A percentile compares a stretch with the other conserved stretches of the same genome.
phyloP scores from a whole-genome alignment of 257 asterid species.

The Solanum pinnatisectum region DNA sequence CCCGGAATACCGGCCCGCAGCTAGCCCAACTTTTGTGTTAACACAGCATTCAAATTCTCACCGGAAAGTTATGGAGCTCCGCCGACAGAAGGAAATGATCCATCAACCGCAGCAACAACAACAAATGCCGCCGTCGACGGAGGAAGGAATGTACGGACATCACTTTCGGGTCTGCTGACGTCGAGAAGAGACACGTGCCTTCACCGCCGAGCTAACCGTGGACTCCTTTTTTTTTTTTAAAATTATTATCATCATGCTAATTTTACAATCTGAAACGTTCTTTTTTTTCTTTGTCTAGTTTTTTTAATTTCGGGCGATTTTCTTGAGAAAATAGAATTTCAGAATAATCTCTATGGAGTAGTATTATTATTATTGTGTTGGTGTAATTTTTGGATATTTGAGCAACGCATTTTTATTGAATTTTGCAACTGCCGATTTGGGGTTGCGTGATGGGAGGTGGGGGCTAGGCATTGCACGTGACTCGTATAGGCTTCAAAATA shows the following conservation, averaged over 20 bases:
- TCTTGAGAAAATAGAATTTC: background rate
- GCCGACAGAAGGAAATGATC: conserved; percentile 59
- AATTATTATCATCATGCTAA: background rate
- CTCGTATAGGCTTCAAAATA: background rate
- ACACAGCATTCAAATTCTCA: conserved; percentile 84
- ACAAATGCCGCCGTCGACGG: conserved; percentile 24
- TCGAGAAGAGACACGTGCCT: background rate
- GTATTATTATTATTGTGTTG: background rate
- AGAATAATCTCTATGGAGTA: background rate
- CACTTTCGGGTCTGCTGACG: conserved; percentile 43
- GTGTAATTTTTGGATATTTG: background rate
- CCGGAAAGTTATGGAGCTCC: conserved; percentile 65
- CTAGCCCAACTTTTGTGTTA: conserved; percentile 79
- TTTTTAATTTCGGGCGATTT: background rate
- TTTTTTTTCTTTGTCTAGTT: background rate
- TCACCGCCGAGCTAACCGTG: background rate
- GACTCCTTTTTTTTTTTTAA: background rate
- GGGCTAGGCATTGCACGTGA: background rate
- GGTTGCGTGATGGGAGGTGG: background rate
- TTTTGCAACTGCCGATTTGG: background rate
- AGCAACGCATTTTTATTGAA: background rate
- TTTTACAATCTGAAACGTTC: background rate
- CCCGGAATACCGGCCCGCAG: conserved; percentile 80
- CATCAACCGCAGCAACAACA: conserved; percentile 3
- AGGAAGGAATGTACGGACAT: conserved; percentile 35